Conservation (phyloP, 2,329 filamentous ascomycete species). For the Aulographum hederae region DNA sequence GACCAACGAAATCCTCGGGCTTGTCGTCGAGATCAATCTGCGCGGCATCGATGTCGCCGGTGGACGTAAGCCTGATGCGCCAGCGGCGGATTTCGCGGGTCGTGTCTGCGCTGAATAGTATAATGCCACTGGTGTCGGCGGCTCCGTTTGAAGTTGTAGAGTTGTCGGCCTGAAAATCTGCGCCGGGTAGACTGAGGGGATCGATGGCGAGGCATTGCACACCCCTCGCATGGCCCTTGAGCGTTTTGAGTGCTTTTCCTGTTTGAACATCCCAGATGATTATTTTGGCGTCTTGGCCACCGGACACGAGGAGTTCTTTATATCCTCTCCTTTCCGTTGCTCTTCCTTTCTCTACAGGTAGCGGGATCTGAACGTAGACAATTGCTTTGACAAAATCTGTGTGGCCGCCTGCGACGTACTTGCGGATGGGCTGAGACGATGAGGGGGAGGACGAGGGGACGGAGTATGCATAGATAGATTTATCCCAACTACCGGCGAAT, state of each 20-base stretch:
- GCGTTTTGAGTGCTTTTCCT: conserved; percentile 50
- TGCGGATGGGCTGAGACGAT: neutral
- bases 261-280: conserved; percentile 64
- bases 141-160: too few species aligned
- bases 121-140: conserved; percentile 15
- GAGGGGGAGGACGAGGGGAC: conserved; percentile 1
- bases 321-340: too few species aligned
- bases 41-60: conserved; percentile 29
- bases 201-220: conserved; percentile 68
- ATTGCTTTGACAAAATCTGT: conserved; percentile 83
- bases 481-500: conserved; percentile 91
- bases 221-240: conserved; percentile 64
- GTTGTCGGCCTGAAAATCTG: too few species aligned
- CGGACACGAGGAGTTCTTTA: conserved; percentile 33
- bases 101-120: conserved; percentile 58
- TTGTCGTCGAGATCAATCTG: conserved; percentile 8
- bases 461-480: conserved; percentile 70
- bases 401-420: conserved; percentile 39
- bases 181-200: conserved; percentile 40
- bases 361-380: conserved; percentile 39
- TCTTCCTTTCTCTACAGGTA: too few species aligned
- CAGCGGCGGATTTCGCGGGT: conserved; percentile 52
- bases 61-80: conserved; percentile 37
- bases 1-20: conserved; percentile 14
- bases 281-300: conserved; percentile 26